Conservation (phyloP, 106 monocot genomes). For the Allium cepa region DNA sequence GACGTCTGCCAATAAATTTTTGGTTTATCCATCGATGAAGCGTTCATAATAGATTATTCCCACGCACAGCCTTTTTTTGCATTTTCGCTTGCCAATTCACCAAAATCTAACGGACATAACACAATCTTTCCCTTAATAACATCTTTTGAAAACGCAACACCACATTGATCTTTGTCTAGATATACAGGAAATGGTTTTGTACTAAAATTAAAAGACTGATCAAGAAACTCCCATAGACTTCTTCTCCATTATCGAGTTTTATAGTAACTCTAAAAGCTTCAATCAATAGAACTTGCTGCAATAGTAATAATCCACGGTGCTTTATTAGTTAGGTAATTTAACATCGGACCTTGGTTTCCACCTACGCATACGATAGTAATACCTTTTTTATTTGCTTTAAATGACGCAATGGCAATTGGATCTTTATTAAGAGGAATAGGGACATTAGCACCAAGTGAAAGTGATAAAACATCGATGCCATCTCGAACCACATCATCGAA, state of each 20-base stretch:
- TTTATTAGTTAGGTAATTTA: slow-evolving; percentile 52
- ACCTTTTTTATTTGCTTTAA: slow-evolving; percentile 44
- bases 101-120: slow-evolving; percentile 66
- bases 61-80: slow-evolving; percentile 54
- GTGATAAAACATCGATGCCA: slow-evolving; percentile 66
- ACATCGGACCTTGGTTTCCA: slow-evolving; percentile 64
- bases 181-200: slow-evolving; percentile 49
- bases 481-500: slow-evolving; percentile 71
- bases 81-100: slow-evolving; percentile 56
- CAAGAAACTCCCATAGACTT: slow-evolving; percentile 83
- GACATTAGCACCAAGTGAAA: slow-evolving; percentile 60
- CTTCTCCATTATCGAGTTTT: slow-evolving; percentile 33
- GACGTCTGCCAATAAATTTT: slow-evolving; percentile 70
- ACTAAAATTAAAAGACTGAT: slow-evolving; percentile 37
- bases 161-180: slow-evolving; percentile 21
- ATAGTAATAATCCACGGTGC: slow-evolving; percentile 80
- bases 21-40: slow-evolving; percentile 35
- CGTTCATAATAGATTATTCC: slow-evolving; percentile 66
- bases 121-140: slow-evolving; percentile 67
- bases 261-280: slow-evolving; percentile 67
- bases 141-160: slow-evolving; percentile 21
- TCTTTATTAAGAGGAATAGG: slow-evolving; percentile 69
- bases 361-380: slow-evolving; percentile 57
- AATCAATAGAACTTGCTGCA: slow-evolving; percentile 60
- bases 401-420: slow-evolving; percentile 67